These are phyloP conservation scores for Lasiodiplodia theobromae DNA, from an alignment of 2,329 filamentous ascomycete genomes.

Conservation along the genomic window DNA sequence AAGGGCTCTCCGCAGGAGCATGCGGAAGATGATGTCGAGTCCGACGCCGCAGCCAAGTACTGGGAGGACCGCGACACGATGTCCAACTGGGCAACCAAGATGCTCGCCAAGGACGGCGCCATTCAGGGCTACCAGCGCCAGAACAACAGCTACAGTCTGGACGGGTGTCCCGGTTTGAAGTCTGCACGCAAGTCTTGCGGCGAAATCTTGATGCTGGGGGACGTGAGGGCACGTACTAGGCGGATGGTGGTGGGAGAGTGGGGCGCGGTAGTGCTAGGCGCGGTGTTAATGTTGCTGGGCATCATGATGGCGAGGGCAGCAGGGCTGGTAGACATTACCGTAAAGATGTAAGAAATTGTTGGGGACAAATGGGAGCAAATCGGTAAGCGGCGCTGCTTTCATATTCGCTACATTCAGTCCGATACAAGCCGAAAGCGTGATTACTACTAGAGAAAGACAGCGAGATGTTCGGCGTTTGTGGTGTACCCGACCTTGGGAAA, in stretches of 20 bases:
- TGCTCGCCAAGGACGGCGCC: constrained; percentile 53
- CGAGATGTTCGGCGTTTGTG: no score
- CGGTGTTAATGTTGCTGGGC: constrained; percentile 29
- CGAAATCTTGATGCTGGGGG: constrained; percentile 56
- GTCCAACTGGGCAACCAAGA: constrained; percentile 59
- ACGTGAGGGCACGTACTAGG: constrained; percentile 35
- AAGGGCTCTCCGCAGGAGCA: constrained; percentile 28
- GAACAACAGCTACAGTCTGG: constrained; percentile 64
- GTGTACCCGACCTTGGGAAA: no score
- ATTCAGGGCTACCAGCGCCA: constrained; percentile 63
- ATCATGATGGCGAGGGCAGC: neutral
- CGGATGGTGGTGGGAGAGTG: constrained; percentile 32
- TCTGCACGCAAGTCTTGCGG: constrained; percentile 57
- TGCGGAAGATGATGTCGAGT: neutral
- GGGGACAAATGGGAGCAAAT: neutral
- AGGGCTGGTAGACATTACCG: constrained; percentile 5
- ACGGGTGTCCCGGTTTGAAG: constrained; percentile 65
- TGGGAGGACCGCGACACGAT: constrained; percentile 62
- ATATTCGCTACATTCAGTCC: no score
- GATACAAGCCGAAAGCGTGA: no score
- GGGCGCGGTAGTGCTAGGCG: constrained; percentile 36
- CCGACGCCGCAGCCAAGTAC: constrained; percentile 33
- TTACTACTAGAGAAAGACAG: no score
- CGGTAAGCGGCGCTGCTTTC: no score
- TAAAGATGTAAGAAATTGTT: neutral